Conservation (phyloP, 768 basidiomycete genomes). For the Hysterangium stoloniferum region DNA sequence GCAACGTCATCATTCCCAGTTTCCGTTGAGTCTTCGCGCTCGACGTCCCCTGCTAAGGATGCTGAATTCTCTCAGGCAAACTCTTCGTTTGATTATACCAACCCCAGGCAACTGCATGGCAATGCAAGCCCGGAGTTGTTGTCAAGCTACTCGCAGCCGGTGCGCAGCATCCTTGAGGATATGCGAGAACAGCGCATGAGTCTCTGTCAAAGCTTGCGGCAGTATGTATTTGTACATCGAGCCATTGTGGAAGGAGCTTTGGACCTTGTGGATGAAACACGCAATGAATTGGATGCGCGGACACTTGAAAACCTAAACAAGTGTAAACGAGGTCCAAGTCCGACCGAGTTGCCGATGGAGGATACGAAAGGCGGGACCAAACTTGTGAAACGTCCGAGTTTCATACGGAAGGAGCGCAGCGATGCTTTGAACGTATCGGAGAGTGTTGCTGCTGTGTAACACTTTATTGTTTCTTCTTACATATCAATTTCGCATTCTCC, state of each 20-base stretch:
- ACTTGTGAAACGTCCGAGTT: slow-evolving; percentile 59
- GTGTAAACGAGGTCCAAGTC: slow-evolving; percentile 63
- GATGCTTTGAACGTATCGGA: background rate
- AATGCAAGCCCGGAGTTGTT: slow-evolving; percentile 47
- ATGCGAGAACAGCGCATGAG: slow-evolving; percentile 98
- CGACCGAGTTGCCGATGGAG: slow-evolving; percentile 60
- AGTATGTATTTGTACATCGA: slow-evolving; percentile 91
- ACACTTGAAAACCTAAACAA: slow-evolving; percentile 15
- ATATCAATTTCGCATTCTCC: no score
- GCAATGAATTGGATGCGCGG: slow-evolving; percentile 3
- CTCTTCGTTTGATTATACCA: slow-evolving; percentile 44
- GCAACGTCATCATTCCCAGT: slow-evolving; percentile 7
- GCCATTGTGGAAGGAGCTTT: slow-evolving; percentile 77
- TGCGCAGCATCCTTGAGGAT: slow-evolving; percentile 78
- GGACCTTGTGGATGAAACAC: slow-evolving; percentile 69
- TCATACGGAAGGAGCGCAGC: slow-evolving; percentile 38
- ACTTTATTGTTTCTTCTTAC: no score
- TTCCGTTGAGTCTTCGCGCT: slow-evolving; percentile 7
- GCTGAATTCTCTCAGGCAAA: background rate
- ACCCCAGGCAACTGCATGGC: slow-evolving; percentile 53
- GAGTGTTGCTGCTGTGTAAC: background rate
- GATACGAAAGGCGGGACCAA: slow-evolving; percentile 47
- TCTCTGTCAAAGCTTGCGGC: slow-evolving; percentile 86
- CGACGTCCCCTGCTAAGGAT: slow-evolving; percentile 4
- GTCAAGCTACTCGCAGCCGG: slow-evolving; percentile 64